Percentiles rank a stretch among this genome's conserved stretches.
phyloP scores from a whole-genome alignment of 2,329 filamentous ascomycete species.

The Fusarium acutatum region DNA sequence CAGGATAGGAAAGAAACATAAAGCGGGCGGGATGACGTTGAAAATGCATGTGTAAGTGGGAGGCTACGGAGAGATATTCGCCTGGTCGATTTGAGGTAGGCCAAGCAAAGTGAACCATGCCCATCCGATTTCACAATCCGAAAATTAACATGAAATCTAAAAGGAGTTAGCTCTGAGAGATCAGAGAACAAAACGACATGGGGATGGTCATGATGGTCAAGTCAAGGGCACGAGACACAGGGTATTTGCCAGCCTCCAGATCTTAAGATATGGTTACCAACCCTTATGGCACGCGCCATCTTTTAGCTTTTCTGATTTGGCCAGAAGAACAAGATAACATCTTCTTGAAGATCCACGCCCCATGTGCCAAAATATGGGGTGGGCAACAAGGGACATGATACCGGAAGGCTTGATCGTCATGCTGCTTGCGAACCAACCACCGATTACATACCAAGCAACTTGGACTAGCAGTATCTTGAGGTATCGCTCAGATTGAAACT shows the following conservation, averaged over 20 bases:
- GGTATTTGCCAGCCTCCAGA: not conserved
- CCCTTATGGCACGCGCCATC: not conserved
- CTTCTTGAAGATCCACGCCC: not conserved
- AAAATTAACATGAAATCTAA: not conserved
- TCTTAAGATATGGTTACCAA: not conserved
- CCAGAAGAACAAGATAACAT: not conserved
- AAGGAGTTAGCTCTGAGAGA: not conserved
- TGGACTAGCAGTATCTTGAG: not conserved
- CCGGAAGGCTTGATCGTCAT: not conserved
- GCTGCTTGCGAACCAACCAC: not conserved
- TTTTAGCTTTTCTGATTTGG: conserved; percentile 6
- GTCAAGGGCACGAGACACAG: conserved; percentile 1
- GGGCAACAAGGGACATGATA: not conserved
- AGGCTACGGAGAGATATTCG: not conserved
- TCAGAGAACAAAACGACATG: not conserved
- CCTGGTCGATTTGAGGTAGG: not conserved
- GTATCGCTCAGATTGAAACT: not conserved
- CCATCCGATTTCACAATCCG: not conserved
- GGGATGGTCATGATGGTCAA: not conserved
- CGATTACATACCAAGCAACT: not conserved
- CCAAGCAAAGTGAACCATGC: not conserved
- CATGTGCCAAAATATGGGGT: not conserved
- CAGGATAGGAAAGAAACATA: not conserved
- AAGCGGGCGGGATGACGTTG: not conserved
- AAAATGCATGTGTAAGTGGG: not conserved